Conservation (phyloP, 768 basidiomycete genomes). For the Serendipita sp. region DNA sequence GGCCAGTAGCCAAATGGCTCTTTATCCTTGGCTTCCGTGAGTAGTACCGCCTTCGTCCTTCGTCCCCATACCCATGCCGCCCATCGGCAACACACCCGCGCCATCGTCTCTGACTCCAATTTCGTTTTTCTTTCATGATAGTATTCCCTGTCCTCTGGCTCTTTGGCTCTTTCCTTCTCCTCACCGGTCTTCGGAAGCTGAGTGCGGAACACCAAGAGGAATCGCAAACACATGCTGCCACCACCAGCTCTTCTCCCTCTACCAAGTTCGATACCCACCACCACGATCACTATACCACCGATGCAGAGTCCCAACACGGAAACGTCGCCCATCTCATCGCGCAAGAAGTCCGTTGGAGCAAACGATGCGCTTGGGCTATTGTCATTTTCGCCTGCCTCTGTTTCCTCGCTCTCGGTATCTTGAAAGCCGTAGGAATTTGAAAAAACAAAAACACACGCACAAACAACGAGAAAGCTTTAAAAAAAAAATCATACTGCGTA, state of each 20-base stretch:
- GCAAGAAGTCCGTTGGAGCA: conserved; percentile 1
- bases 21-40: conserved; percentile 1
- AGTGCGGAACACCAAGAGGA: background rate
- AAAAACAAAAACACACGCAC: background rate
- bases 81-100: background rate
- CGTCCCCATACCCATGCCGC: background rate
- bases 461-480: background rate
- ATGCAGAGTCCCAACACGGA: too few species aligned
- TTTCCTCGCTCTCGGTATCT: background rate
- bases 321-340: conserved; percentile 1
- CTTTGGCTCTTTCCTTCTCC: conserved; percentile 4
- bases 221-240: too few species aligned
- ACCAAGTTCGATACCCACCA: background rate
- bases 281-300: too few species aligned
- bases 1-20: conserved; percentile 2
- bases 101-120: background rate
- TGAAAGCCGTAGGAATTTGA: background rate
- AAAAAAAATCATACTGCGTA: background rate
- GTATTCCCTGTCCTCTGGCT: conserved; percentile 3
- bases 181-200: background rate
- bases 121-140: background rate
- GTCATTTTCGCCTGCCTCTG: background rate
- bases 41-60: background rate
- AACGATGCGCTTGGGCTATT: conserved; percentile 1
- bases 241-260: background rate